phyloP scores from a whole-genome alignment of 2,329 filamentous ascomycete genomes.

The Fusarium pseudonygamai region DNA sequence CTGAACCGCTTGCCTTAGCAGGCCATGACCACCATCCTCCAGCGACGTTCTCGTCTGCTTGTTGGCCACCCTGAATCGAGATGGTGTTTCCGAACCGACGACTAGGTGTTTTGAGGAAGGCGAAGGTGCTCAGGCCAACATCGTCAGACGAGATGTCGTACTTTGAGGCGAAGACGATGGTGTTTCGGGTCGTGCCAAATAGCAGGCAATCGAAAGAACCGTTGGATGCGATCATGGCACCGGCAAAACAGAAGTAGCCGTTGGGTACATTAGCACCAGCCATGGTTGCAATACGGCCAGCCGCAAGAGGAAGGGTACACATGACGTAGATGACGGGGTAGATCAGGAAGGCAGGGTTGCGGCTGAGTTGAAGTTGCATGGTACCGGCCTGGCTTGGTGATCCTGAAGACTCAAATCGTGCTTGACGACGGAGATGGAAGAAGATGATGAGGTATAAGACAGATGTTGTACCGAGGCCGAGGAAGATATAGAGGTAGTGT shows the following conservation, averaged over 20 bases:
- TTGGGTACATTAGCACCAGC: slow-evolving; percentile 61
- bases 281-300: slow-evolving; percentile 71
- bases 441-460: slow-evolving; percentile 55
- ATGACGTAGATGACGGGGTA: slow-evolving; percentile 76
- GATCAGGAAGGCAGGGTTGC: slow-evolving; percentile 67
- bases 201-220: slow-evolving; percentile 65
- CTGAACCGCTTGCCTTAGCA: slow-evolving; percentile 1
- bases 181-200: slow-evolving; percentile 61
- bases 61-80: slow-evolving; percentile 47
- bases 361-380: slow-evolving; percentile 36
- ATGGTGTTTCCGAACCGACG: slow-evolving; percentile 55
- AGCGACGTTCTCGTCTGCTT: slow-evolving; percentile 8
- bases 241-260: slow-evolving; percentile 67
- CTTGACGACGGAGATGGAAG: slow-evolving; percentile 48
- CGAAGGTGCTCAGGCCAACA: slow-evolving; percentile 61
- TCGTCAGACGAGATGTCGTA: slow-evolving; percentile 53
- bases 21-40: slow-evolving; percentile 46
- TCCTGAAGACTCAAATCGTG: slow-evolving; percentile 1
- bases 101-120: slow-evolving; percentile 57
- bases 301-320: slow-evolving; percentile 73
- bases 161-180: slow-evolving; percentile 60
- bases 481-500: slow-evolving; percentile 73
- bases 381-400: slow-evolving; percentile 21
- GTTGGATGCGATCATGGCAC: slow-evolving; percentile 66
- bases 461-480: slow-evolving; percentile 50